These are phyloP conservation scores for Pseudogymnoascus sp. DNA, from an alignment of 2,329 filamentous ascomycete genomes.

Conservation along the genomic window DNA sequence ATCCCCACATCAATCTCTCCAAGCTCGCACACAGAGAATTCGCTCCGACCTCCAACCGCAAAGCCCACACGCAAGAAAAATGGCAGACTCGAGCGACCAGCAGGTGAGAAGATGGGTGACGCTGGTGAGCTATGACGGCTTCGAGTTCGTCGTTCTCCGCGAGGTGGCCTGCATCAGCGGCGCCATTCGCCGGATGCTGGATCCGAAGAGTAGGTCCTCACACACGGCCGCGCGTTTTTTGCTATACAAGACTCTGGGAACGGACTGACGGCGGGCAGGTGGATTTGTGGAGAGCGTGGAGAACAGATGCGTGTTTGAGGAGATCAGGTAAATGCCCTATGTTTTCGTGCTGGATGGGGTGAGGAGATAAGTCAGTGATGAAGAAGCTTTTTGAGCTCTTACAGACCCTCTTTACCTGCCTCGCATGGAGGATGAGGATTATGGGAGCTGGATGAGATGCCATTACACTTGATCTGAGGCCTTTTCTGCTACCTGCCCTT, in stretches of 20 bases:
- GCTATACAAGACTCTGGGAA: slow-evolving; percentile 9
- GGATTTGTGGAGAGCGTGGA: slow-evolving; percentile 57
- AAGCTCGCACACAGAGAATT: background rate
- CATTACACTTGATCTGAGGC: slow-evolving; percentile 60
- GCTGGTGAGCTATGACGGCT: slow-evolving; percentile 65
- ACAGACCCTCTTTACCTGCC: slow-evolving; percentile 26
- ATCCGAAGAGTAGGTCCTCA: slow-evolving; percentile 49
- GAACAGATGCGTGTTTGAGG: slow-evolving; percentile 58
- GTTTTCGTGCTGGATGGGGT: background rate
- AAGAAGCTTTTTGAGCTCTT: slow-evolving; percentile 11
- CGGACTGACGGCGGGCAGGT: slow-evolving; percentile 31
- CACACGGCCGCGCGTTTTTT: slow-evolving; percentile 10
- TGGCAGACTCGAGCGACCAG: background rate
- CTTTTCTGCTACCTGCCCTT: slow-evolving; percentile 12
- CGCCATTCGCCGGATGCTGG: slow-evolving; percentile 66
- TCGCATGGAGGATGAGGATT: slow-evolving; percentile 13
- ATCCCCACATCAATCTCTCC: background rate
- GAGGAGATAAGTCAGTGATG: slow-evolving; percentile 11
- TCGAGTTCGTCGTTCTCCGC: slow-evolving; percentile 66
- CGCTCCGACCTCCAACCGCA: background rate
- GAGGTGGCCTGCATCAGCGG: slow-evolving; percentile 62
- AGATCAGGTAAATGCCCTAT: slow-evolving; percentile 55
- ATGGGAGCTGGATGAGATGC: slow-evolving; percentile 29
- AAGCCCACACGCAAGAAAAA: background rate
- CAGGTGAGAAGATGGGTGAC: slow-evolving; percentile 60